Evolutionary conservation across 306 rosid species (phyloP).

Genomic region (Corylus americana): DNA sequence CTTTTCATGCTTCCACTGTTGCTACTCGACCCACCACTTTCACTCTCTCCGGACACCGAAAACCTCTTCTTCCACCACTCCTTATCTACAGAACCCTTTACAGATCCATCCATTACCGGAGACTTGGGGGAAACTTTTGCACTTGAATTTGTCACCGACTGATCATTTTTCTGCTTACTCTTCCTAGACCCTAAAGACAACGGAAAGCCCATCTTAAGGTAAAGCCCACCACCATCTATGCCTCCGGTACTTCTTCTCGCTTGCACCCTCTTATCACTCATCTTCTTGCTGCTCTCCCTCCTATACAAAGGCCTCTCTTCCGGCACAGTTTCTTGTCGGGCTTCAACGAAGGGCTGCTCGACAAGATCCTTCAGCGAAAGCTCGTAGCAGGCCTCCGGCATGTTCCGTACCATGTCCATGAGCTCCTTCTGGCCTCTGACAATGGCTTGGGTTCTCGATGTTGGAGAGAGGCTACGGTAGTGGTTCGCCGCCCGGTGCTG

Average conservation of each 20-base stretch:
- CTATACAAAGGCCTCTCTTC: constrained; percentile 21
- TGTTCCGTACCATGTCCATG: constrained; percentile 85
- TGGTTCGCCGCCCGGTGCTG: constrained; percentile 24
- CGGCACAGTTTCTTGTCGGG: constrained; percentile 4
- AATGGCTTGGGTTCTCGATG: constrained; percentile 69
- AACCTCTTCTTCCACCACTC: constrained; percentile 84
- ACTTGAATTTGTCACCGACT: constrained; percentile 19
- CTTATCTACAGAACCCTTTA: constrained; percentile 42
- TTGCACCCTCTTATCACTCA: constrained; percentile 19
- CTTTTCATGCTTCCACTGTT: constrained; percentile 64
- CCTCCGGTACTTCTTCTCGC: constrained; percentile 39
- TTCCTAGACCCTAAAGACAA: constrained; percentile 44
- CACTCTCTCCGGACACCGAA: constrained; percentile 40
- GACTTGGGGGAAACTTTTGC: constrained; percentile 68
- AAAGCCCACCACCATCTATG: constrained; percentile 61
- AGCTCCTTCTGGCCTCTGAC: constrained; percentile 77
- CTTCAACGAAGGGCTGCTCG: constrained; percentile 40
- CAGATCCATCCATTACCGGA: constrained; percentile 32
- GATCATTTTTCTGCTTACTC: constrained; percentile 40
- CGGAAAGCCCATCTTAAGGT: constrained; percentile 73
- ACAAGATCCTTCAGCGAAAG: constrained; percentile 87
- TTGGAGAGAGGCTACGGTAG: constrained; percentile 58
- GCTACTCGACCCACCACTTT: constrained; percentile 53
- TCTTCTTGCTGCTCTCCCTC: constrained; percentile 26
- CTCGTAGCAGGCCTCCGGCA: constrained; percentile 89